Evolutionary conservation across 2,329 filamentous ascomycete species (phyloP).

Genomic region (Monosporascus ibericus): DNA sequence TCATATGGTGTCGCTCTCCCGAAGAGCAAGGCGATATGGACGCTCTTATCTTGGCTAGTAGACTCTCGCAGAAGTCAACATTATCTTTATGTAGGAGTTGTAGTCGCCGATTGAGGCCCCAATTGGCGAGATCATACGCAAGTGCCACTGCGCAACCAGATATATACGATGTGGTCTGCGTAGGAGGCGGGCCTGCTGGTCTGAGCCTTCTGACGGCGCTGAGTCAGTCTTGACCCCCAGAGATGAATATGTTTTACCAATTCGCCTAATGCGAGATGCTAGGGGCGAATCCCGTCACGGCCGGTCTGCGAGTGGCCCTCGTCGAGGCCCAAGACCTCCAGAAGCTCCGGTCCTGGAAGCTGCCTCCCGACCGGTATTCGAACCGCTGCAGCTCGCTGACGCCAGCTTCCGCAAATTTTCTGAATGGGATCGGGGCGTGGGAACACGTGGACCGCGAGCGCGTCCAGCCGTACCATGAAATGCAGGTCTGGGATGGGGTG

Average conservation of each 20-base stretch:
- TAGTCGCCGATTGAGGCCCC: slow-evolving; percentile 30
- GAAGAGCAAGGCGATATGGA: slow-evolving; percentile 16
- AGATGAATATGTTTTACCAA: not conserved
- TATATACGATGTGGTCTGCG: slow-evolving; percentile 88
- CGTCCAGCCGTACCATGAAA: slow-evolving; percentile 84
- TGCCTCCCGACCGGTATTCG: slow-evolving; percentile 66
- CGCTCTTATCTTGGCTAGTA: slow-evolving; percentile 12
- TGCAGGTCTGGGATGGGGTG: slow-evolving; percentile 98
- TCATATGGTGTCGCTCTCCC: not conserved
- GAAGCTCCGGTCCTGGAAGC: slow-evolving; percentile 60
- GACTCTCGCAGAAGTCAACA: slow-evolving; percentile 14
- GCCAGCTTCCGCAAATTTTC: slow-evolving; percentile 75
- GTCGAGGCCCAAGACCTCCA: slow-evolving; percentile 83
- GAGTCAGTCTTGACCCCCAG: slow-evolving; percentile 42
- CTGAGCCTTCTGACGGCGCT: slow-evolving; percentile 75
- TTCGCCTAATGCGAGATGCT: slow-evolving; percentile 2
- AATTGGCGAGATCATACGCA: slow-evolving; percentile 35
- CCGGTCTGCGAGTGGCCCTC: slow-evolving; percentile 75
- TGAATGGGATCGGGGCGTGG: slow-evolving; percentile 83
- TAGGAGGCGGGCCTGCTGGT: slow-evolving; percentile 84
- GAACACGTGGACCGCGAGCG: slow-evolving; percentile 63
- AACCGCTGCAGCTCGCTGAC: slow-evolving; percentile 96
- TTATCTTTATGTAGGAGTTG: slow-evolving; percentile 40
- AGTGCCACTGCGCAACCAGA: slow-evolving; percentile 46
- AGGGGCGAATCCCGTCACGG: slow-evolving; percentile 72